Conservation (phyloP, 2,329 filamentous ascomycete genomes). For the Claviceps sorghi region DNA sequence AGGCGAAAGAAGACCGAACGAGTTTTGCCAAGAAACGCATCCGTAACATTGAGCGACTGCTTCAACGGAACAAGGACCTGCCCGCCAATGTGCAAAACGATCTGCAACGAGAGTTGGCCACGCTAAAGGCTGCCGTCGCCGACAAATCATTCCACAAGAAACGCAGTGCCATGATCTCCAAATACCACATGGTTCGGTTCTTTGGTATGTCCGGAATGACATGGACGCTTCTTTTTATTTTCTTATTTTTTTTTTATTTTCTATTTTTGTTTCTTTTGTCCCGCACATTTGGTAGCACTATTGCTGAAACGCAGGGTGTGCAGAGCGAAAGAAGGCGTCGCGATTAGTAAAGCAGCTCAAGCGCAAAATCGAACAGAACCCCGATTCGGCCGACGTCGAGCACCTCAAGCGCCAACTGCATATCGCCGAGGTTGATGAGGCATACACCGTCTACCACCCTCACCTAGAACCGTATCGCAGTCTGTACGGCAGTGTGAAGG, state of each 20-base stretch:
- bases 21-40: conserved; percentile 57
- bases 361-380: conserved; percentile 38
- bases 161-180: conserved; percentile 55
- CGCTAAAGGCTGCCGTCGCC: conserved; percentile 49
- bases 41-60: conserved; percentile 51
- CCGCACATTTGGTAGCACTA: not conserved
- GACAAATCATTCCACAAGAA: conserved; percentile 45
- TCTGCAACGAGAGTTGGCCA: conserved; percentile 55
- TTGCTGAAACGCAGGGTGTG: not conserved
- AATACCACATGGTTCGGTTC: conserved; percentile 74
- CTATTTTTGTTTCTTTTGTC: not conserved
- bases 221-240: not conserved
- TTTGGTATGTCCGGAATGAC: conserved; percentile 42
- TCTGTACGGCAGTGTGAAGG: conserved; percentile 32
- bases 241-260: too few species aligned
- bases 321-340: conserved; percentile 59
- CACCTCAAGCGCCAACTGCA: conserved; percentile 45
- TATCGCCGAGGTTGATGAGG: conserved; percentile 55
- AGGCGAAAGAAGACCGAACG: conserved; percentile 31
- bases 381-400: conserved; percentile 35
- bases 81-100: conserved; percentile 54
- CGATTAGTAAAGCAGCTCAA: conserved; percentile 50
- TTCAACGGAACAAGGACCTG: conserved; percentile 46
- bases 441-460: conserved; percentile 61
- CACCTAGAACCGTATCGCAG: conserved; percentile 57